Evolutionary conservation across 2,329 filamentous ascomycete genomes (phyloP), one percentile per base, ranked within the genome.

Genomic region (Fusarium sp.): DNA sequence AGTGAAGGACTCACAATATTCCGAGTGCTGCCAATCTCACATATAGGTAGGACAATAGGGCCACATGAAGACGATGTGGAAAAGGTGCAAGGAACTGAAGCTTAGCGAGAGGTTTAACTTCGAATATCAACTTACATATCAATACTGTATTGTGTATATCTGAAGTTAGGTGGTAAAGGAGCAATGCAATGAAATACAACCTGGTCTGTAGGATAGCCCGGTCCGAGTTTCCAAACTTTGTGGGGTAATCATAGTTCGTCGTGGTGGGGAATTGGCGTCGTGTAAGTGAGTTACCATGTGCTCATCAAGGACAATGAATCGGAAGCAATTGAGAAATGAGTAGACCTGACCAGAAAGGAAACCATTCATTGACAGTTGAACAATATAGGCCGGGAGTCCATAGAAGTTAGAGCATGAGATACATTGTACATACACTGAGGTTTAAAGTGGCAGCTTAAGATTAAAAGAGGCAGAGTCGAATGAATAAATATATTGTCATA

Each of bases 231-330:
- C 33, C 25, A 64, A 47, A 23, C 40, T 61, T 72, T 53, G 69
- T 60, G 72, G 72, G 65, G 72, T 63, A 71, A 46, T 21, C 12
- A 19, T 52, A 15, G 49, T 25, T 25, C 16, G 23, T 35, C n/a
- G 12, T 30, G 53, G 74, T 74, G 64, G 74, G 57, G 65, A 69
- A 72, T 23, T 25, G 23, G 25, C 44, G 18, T n/a, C 37, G 23
- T 68, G 23, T 57, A 69, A 69, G 49, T 69, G 49, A 40, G 35
- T 21, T 21, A 15, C 50, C 13, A 35, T 30, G 15, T 30, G 12
- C 10, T 28, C 23, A 18, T 40, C 15, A n/a, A 40, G 15, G 19
- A 42, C 33, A 54, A 18, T 37, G n/a, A 25, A 37, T 35, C 13
- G 9, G 12, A 37, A 37, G 19, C 12, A 25, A 25, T 35, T 3